These are phyloP conservation scores for Rhododendron vialii DNA, from an alignment of 148 eudicot species.

Conservation along the genomic window DNA sequence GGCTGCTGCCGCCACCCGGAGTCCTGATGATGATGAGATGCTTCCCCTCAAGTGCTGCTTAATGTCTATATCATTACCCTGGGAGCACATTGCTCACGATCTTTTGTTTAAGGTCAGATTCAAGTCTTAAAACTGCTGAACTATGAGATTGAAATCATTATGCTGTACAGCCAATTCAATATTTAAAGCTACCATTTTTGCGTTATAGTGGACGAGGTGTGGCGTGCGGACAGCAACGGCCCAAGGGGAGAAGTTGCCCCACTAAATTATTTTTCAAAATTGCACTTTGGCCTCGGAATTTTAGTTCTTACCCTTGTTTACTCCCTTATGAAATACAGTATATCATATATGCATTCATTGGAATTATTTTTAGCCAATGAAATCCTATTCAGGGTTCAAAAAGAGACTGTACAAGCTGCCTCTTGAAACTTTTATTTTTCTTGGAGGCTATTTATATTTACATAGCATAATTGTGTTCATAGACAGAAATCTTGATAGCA, in stretches of 20 bases:
- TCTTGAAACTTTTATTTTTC: background rate
- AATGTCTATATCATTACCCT: constrained; percentile 91
- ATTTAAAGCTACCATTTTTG: background rate
- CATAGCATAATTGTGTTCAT: background rate
- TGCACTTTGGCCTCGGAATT: background rate
- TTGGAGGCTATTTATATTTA: background rate
- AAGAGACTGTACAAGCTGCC: background rate
- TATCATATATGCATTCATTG: background rate
- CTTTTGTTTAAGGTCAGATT: constrained; percentile 78
- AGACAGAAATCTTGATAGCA: background rate
- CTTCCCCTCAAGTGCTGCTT: constrained; percentile 88
- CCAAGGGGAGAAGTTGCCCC: background rate
- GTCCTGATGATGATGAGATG: constrained; percentile 70
- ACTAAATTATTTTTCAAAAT: background rate
- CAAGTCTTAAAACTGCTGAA: background rate
- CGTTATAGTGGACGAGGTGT: background rate
- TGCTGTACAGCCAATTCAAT: background rate
- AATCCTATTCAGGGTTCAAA: background rate
- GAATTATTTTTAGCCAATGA: background rate
- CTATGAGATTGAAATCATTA: background rate
- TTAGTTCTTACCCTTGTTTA: background rate
- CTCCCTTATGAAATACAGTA: background rate
- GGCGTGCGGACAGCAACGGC: background rate
- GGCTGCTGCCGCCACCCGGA: constrained; percentile 48
- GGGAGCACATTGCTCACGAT: constrained; percentile 93